Percentiles rank a stretch among this genome's conserved stretches.
Evolutionary conservation across 306 rosid species (phyloP).

Genomic region (Prunus persica): Prunus_persica_NCBIv2 NC_034016.1:15962001-15962500

Average conservation of each 20-base stretch:
- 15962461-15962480: not conserved
- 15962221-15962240: conserved; percentile 3
- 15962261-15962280: conserved; percentile 7
- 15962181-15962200: conserved; percentile 34
- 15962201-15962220: conserved; percentile 28
- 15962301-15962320: not conserved
- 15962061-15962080: conserved; percentile 30
- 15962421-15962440: not conserved
- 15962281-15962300: not conserved
- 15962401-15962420: not conserved
- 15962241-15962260: not conserved
- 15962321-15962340: not conserved
- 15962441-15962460: not conserved
- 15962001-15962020: conserved; percentile 40
- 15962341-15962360: not conserved
- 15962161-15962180: conserved; percentile 26
- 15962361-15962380: conserved; percentile 6
- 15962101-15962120: not conserved
- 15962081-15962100: conserved; percentile 27
- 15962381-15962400: not conserved
- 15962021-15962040: conserved; percentile 22
- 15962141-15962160: conserved; percentile 19
- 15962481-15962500: not conserved
- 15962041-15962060: conserved; percentile 19
- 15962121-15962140: not conserved